Base-by-base conservation (phyloP, 805 yeast genomes). In the Monosporozyma servazzii region DNA sequence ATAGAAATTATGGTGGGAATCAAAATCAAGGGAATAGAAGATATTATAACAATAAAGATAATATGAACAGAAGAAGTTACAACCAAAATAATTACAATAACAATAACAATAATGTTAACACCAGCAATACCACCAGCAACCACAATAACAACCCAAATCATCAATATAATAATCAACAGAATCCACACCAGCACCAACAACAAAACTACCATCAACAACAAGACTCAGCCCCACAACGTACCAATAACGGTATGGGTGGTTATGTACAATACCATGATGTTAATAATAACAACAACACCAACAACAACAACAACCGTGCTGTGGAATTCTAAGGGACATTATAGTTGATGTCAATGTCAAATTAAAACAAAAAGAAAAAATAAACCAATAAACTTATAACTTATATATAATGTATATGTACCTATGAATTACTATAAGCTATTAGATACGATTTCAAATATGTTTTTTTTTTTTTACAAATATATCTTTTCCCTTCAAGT, bases 191-290 rank as follows among this genome's bases (percentile, higher is more conserved):
- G 46, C 47, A 53, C 48, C 25, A 51, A 51, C 42, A 48, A 41
- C 48, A 48, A 49, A 43, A 53, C 48, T 21, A 50, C 51, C 42
- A 49, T 29, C 43, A 44, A 33, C 48, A 41, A 42, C 45, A 33
- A 55, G 57, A 45, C 51, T 56, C 40, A 37, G 15, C 8, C 15
- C 27, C 44, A 41, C 44, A 41, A 41, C n/a, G 9, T 23, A 45
- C 51, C 23, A 53, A 53, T 41, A 62, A 55, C 52, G 67, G 62
- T 9, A 60, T 62, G 56, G 69, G 69, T 21, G 68, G 67, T 21
- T 63, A 62, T 52, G 68, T 62, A 10, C 65, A 63, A 46, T 65
- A 64, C 44, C 64, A 63, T 45, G 58, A 51, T 40, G 50, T 46
- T 23, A 18, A 27, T 41, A 51, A 41, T 43, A 48, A 45, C 45